Conservation (phyloP, 768 basidiomycete genomes). For the Boletus reticulatus region DNA sequence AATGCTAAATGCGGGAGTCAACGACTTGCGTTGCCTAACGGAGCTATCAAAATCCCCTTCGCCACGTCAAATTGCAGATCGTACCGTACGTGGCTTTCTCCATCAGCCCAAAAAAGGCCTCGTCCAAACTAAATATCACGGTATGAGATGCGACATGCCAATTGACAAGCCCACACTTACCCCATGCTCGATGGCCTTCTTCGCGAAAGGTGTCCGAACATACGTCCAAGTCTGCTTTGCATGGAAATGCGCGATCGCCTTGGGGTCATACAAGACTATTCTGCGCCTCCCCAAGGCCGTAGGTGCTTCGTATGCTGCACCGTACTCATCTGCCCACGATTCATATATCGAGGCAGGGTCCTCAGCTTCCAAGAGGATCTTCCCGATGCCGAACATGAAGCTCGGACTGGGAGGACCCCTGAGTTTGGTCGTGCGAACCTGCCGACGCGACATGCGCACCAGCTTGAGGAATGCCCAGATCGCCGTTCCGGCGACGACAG, state of each 20-base stretch:
- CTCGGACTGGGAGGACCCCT: too few relatives aligned
- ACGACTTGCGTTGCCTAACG: slow-evolving; percentile 25
- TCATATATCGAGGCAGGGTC: slow-evolving; percentile 16
- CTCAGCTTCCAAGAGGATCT: background rate
- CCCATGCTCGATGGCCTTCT: slow-evolving; percentile 30
- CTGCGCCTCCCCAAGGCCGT: slow-evolving; percentile 7
- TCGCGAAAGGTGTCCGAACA: slow-evolving; percentile 35
- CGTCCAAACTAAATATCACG: slow-evolving; percentile 19
- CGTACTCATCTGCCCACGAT: slow-evolving; percentile 20
- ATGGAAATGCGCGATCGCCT: slow-evolving; percentile 20
- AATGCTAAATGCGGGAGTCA: slow-evolving; percentile 26
- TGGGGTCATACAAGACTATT: slow-evolving; percentile 40
- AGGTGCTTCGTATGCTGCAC: slow-evolving; percentile 10
- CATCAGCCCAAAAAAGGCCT: slow-evolving; percentile 32
- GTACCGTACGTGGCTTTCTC: slow-evolving; percentile 45
- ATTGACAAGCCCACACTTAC: background rate
- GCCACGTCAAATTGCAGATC: background rate
- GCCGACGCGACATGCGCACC: too few relatives aligned
- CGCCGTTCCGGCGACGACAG: background rate
- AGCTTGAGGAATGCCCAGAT: slow-evolving; percentile 8
- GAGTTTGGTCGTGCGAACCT: too few relatives aligned
- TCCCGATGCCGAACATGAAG: too few relatives aligned
- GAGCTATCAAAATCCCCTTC: background rate
- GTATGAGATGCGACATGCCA: background rate
- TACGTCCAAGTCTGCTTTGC: slow-evolving; percentile 32